phyloP scores from a whole-genome alignment of 2,329 filamentous ascomycete genomes.

The Nemania diffusa region DNA sequence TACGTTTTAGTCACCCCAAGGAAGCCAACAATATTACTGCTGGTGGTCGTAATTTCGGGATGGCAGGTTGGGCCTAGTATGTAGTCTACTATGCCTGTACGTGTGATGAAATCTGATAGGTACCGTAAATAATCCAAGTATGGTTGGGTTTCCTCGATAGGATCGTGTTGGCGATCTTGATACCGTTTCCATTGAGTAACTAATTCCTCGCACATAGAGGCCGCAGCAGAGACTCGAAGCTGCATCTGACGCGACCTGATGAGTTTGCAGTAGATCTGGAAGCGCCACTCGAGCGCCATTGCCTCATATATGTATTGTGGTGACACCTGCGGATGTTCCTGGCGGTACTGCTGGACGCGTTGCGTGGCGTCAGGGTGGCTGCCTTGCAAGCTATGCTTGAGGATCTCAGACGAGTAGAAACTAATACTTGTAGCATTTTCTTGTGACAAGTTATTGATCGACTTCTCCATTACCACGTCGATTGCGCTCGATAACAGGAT shows the following conservation, averaged over 20 bases:
- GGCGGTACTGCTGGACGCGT: slow-evolving; percentile 48
- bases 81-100: slow-evolving; percentile 81
- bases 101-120: slow-evolving; percentile 74
- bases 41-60: slow-evolving; percentile 84
- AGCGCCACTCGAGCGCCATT: slow-evolving; percentile 73
- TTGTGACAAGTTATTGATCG: slow-evolving; percentile 61
- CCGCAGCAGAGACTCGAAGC: slow-evolving; percentile 81
- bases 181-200: slow-evolving; percentile 72
- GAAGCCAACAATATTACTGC: slow-evolving; percentile 87
- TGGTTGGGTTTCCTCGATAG: slow-evolving; percentile 47
- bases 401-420: slow-evolving; percentile 56
- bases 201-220: slow-evolving; percentile 77
- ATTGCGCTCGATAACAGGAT: slow-evolving; percentile 56
- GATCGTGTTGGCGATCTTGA: slow-evolving; percentile 57
- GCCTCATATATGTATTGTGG: slow-evolving; percentile 58
- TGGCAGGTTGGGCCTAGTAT: slow-evolving; percentile 92
- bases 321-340: slow-evolving; percentile 53
- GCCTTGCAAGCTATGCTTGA: slow-evolving; percentile 55
- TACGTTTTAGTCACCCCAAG: slow-evolving; percentile 83
- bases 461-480: slow-evolving; percentile 63
- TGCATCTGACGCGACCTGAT: slow-evolving; percentile 91
- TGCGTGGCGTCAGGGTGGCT: slow-evolving; percentile 52
- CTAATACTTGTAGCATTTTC: slow-evolving; percentile 57
- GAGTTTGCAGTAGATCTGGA: slow-evolving; percentile 74
- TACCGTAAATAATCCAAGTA: slow-evolving; percentile 65